phyloP scores from a whole-genome alignment of 2,329 filamentous ascomycete species.

The Fusarium succisae region DNA sequence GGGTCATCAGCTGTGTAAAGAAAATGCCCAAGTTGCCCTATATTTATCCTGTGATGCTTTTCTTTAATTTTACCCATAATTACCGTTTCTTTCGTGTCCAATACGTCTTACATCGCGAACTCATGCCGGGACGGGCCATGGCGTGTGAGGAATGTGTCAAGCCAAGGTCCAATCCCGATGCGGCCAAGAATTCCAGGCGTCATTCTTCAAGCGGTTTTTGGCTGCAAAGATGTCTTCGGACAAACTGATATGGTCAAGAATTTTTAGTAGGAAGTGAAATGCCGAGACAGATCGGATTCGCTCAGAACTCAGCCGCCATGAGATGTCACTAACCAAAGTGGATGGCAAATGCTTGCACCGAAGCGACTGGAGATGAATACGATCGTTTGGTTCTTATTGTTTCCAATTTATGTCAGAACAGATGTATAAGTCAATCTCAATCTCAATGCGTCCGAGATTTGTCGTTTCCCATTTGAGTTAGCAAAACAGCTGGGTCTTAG shows the following conservation, averaged over 20 bases:
- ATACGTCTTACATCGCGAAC: neutral
- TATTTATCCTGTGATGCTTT: neutral
- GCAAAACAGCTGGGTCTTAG: too few species aligned
- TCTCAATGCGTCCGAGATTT: too few species aligned
- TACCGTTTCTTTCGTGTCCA: accelerated
- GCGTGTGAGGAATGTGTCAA: neutral
- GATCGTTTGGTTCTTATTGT: too few species aligned
- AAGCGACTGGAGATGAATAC: too few species aligned
- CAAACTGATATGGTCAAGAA: accelerated
- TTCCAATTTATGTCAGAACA: too few species aligned
- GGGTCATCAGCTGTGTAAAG: accelerated
- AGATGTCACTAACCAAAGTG: accelerated
- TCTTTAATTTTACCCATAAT: accelerated
- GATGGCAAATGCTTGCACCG: neutral
- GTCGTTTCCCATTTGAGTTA: too few species aligned
- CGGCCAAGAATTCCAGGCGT: neutral
- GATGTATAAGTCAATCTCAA: too few species aligned
- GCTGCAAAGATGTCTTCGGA: accelerated
- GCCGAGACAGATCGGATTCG: neutral
- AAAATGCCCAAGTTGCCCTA: accelerated
- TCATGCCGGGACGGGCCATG: neutral
- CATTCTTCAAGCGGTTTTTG: neutral
- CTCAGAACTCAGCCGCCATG: neutral
- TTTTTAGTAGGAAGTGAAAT: too few species aligned
- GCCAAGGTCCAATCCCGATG: neutral